phyloP scores from a whole-genome alignment of 345 rosid species.

The Syzygium oleosum region DNA sequence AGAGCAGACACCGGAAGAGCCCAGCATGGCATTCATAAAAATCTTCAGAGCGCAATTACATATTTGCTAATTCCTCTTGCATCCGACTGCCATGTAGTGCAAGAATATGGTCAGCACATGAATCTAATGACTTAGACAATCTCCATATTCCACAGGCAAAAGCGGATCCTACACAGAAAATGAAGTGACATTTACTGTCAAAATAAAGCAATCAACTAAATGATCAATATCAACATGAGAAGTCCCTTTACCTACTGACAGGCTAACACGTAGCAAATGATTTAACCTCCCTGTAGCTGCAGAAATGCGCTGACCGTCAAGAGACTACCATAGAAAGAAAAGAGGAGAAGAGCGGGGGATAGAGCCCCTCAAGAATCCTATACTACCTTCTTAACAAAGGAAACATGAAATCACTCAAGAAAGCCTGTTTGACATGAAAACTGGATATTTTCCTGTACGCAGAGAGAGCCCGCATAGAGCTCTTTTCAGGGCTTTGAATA shows the following conservation, averaged over 20 bases:
- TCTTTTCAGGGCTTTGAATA: neutral
- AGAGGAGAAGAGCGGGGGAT: neutral
- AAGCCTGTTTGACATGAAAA: neutral
- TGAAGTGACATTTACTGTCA: neutral
- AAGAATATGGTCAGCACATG: conserved; percentile 55
- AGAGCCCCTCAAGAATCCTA: neutral
- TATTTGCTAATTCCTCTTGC: conserved; percentile 60
- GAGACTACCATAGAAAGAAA: neutral
- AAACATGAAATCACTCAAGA: neutral
- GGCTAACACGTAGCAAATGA: conserved; percentile 1
- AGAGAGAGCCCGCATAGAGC: neutral
- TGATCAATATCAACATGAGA: neutral
- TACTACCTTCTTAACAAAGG: neutral
- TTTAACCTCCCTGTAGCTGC: conserved; percentile 38
- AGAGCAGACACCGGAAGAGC: neutral
- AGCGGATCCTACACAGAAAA: conserved; percentile 32
- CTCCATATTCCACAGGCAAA: conserved; percentile 24
- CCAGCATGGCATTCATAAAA: neutral
- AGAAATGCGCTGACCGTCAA: neutral
- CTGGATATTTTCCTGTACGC: neutral
- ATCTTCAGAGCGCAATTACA: conserved; percentile 33
- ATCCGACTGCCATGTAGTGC: conserved; percentile 49
- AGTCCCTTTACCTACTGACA: conserved; percentile 21
- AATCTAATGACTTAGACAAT: conserved; percentile 21
- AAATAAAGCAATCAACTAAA: neutral